phyloP scores from a whole-genome alignment of 768 basidiomycete species.

The Mycena filopes region DNA sequence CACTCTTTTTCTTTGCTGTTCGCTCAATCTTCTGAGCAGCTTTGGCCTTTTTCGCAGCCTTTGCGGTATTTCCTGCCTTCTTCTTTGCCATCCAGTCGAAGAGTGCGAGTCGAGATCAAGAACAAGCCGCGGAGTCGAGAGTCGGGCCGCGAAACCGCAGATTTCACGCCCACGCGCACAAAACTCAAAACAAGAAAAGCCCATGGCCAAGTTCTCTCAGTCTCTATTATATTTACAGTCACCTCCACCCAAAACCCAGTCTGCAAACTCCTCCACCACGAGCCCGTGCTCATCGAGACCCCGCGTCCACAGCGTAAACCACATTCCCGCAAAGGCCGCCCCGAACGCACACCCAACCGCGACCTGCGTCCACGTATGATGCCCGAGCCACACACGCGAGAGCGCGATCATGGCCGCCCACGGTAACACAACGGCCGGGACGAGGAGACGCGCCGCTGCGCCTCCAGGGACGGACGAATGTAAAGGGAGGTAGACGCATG shows the following conservation, averaged over 20 bases:
- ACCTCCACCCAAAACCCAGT: constrained; percentile 27
- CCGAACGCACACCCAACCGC: constrained; percentile 69
- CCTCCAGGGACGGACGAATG: constrained; percentile 63
- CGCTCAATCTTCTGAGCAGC: constrained; percentile 73
- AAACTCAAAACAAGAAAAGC: no score
- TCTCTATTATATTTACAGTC: no score
- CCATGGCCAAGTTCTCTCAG: no score
- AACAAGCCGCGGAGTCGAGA: no score
- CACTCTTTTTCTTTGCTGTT: constrained; percentile 74
- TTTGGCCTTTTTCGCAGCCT: constrained; percentile 75
- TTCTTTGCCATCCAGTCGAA: constrained; percentile 61
- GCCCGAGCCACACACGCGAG: constrained; percentile 80
- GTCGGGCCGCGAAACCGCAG: no score
- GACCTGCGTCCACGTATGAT: constrained; percentile 81
- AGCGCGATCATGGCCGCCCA: constrained; percentile 65
- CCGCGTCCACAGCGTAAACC: constrained; percentile 70
- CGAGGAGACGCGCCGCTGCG: constrained; percentile 51
- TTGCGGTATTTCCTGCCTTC: constrained; percentile 61
- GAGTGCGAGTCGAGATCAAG: no score
- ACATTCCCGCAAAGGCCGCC: constrained; percentile 57
- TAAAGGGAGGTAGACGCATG: constrained; percentile 66
- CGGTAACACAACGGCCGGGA: constrained; percentile 60
- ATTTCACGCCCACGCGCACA: no score
- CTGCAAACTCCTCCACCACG: constrained; percentile 1
- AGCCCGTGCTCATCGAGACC: constrained; percentile 41